Evolutionary conservation across 2,329 filamentous ascomycete genomes (phyloP), one percentile per base, ranked within the genome.

Genomic region (Fulvia fulva): DNA sequence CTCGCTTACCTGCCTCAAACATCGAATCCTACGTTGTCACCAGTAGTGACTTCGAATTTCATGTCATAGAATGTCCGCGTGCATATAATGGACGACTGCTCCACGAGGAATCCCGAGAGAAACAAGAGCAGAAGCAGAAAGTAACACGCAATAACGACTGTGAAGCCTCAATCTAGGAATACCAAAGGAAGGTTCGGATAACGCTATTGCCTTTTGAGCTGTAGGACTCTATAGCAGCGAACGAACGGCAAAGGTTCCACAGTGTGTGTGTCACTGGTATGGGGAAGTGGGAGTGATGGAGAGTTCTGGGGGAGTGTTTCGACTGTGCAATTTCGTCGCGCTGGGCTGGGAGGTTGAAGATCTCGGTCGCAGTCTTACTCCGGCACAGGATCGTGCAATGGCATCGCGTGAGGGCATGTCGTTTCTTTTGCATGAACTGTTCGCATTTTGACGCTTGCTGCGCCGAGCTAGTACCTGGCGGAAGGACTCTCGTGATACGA

Each of bases 381-480:
- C 14, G 37, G 37, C 14, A 19, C 3, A 19, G 14, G 14, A 6
- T 41, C 14, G 37, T 41, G 16, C 8, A 5, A 14, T 41, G 37
- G 14, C 37, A 41, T n/a, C 37, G 9, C 37, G 5, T 41, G 14
- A 41, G 37, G 37, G 37, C 37, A 41, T 21, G 23, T 25, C 23
- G 23, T 21, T 26, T 50, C 47, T 51, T 58, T 59, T 64, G 63
- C 63, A 64, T 65, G 59, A 65, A 64, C 60, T 64, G 60, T 63
- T 66, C 59, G 60, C 64, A 66, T 64, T 66, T 41, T 56, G 59
- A 62, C 56, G 57, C 51, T 63, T 57, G 64, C 62, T 66, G 63
- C 62, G 62, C 62, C 62, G 62, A 66, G 60, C 63, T 62, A 63
- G 57, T 57, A 59, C 52, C 49, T 45, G 53, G 55, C 34, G 34